Percentiles rank a stretch among this genome's conserved stretches.
Evolutionary conservation across 495 filamentous ascomycete species (phyloP).

Genomic region (Pseudoneurospora amorphoporcata): DNA sequence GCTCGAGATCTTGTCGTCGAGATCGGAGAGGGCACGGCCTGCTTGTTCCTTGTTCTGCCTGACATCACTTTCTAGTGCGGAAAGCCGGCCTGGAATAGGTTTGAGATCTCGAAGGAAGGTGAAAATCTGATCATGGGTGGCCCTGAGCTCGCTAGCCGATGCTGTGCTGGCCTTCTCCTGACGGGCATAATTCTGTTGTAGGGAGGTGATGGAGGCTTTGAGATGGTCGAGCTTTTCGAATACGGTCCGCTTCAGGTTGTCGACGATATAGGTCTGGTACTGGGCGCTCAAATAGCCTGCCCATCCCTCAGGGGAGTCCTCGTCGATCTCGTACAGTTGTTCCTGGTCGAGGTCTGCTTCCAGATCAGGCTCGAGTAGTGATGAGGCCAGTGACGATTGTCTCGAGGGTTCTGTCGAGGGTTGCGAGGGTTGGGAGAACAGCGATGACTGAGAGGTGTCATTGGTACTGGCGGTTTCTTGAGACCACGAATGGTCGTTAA

Average conservation of each 20-base stretch:
- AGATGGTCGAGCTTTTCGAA: slow-evolving; percentile 8
- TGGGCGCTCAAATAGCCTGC: slow-evolving; percentile 17
- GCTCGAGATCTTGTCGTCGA: slow-evolving; percentile 2
- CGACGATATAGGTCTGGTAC: slow-evolving; percentile 13
- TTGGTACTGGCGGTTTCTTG: neutral
- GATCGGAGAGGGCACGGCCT: neutral
- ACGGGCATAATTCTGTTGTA: slow-evolving; percentile 5
- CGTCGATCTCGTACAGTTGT: neutral
- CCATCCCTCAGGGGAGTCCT: slow-evolving; percentile 5
- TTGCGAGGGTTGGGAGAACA: neutral
- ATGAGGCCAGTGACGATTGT: neutral
- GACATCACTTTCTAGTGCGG: slow-evolving; percentile 6
- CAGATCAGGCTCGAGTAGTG: neutral
- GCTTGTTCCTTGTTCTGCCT: slow-evolving; percentile 2
- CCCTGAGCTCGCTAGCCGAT: slow-evolving; percentile 8
- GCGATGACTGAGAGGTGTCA: neutral
- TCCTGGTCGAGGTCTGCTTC: neutral
- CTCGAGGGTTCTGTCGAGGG: neutral
- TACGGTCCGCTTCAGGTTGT: slow-evolving; percentile 7
- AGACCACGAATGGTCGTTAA: neutral
- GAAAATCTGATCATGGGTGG: slow-evolving; percentile 6
- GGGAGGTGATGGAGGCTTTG: slow-evolving; percentile 3
- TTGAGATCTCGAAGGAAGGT: slow-evolving; percentile 1
- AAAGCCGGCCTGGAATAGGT: slow-evolving; percentile 3
- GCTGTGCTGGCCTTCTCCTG: slow-evolving; percentile 8